Conservation (phyloP, 2,329 filamentous ascomycete genomes). For the Xylaria sp. region DNA sequence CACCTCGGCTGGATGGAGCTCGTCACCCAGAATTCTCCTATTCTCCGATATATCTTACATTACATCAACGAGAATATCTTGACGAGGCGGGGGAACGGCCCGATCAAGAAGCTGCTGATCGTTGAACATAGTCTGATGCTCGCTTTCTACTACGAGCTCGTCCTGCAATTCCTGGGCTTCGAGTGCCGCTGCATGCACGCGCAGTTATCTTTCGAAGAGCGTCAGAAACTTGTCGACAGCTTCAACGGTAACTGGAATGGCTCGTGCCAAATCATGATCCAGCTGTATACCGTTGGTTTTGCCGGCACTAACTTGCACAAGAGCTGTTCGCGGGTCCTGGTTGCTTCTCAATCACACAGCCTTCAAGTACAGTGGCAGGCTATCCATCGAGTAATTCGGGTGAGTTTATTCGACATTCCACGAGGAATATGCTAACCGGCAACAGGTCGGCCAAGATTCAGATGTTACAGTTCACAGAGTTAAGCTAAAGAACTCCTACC, state of each 20-base stretch:
- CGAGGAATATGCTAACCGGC: slow-evolving; percentile 30
- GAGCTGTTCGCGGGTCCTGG: slow-evolving; percentile 45
- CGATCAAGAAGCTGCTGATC: slow-evolving; percentile 48
- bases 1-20: slow-evolving; percentile 44
- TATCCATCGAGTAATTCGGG: slow-evolving; percentile 48
- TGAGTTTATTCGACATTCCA: slow-evolving; percentile 29
- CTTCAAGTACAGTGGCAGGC: slow-evolving; percentile 46
- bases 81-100: slow-evolving; percentile 22
- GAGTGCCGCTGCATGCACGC: slow-evolving; percentile 46
- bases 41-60: slow-evolving; percentile 45
- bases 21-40: slow-evolving; percentile 43
- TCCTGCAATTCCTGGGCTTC: slow-evolving; percentile 47
- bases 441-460: slow-evolving; percentile 44
- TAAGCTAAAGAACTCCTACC: slow-evolving; percentile 45
- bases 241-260: slow-evolving; percentile 41
- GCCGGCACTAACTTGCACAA: slow-evolving; percentile 48
- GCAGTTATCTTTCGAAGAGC: slow-evolving; percentile 36
- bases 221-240: slow-evolving; percentile 42
- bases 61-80: slow-evolving; percentile 45
- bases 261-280: slow-evolving; percentile 48
- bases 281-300: slow-evolving; percentile 48
- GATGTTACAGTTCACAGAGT: slow-evolving; percentile 45
- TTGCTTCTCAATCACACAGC: slow-evolving; percentile 46
- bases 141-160: slow-evolving; percentile 49
- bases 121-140: slow-evolving; percentile 44